A percentile compares a stretch with the other conserved stretches of the same genome.
phyloP scores from a whole-genome alignment of 805 yeast species.

The Cephaloascus fragrans region DNA sequence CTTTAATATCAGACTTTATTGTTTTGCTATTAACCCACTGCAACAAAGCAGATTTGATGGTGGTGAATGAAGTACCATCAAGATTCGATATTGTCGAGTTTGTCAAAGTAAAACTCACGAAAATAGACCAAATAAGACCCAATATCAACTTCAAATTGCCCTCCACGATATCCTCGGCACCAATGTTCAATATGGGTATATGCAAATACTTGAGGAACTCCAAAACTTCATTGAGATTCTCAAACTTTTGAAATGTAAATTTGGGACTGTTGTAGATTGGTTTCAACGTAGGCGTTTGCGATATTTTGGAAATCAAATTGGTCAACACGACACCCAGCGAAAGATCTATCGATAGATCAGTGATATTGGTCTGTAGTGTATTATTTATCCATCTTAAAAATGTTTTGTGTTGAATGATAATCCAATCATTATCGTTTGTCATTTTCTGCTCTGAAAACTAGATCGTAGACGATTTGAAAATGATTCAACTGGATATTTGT shows the following conservation, averaged over 20 bases:
- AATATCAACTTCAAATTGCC: slow-evolving; percentile 36
- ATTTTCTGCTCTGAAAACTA: no score
- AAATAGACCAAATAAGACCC: slow-evolving; percentile 40
- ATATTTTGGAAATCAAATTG: slow-evolving; percentile 23
- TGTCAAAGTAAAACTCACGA: slow-evolving; percentile 25
- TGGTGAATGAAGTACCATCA: slow-evolving; percentile 15
- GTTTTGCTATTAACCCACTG: slow-evolving; percentile 46
- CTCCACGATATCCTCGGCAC: slow-evolving; percentile 39
- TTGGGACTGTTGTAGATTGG: slow-evolving; percentile 24
- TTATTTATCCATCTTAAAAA: slow-evolving; percentile 40
- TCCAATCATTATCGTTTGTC: slow-evolving; percentile 23
- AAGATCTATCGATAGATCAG: slow-evolving; percentile 20
- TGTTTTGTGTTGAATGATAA: slow-evolving; percentile 33
- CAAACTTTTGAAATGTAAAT: slow-evolving; percentile 33
- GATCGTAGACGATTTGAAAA: no score
- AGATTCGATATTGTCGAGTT: slow-evolving; percentile 5
- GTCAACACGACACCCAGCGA: slow-evolving; percentile 29
- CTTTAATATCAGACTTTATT: slow-evolving; percentile 19
- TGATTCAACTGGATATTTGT: no score
- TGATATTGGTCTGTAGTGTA: slow-evolving; percentile 18
- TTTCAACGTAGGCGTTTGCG: slow-evolving; percentile 10
- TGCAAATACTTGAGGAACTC: slow-evolving; percentile 28
- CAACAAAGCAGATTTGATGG: slow-evolving; percentile 22
- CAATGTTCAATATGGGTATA: slow-evolving; percentile 31
- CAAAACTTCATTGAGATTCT: slow-evolving; percentile 32